Conservation (phyloP, 257 asterid species). For the Ligustrum vulgare region DNA sequence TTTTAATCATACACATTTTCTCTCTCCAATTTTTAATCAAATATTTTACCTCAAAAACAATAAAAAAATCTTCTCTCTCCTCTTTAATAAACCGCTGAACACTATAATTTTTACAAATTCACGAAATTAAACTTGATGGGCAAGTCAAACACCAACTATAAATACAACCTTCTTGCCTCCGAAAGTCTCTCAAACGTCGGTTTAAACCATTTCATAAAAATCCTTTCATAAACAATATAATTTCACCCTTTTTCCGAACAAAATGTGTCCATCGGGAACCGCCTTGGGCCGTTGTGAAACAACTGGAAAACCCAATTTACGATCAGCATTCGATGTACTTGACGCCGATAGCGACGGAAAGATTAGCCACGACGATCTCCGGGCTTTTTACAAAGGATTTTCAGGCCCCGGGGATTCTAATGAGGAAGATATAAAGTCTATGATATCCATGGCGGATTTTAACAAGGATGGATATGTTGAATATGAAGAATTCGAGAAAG, state of each 20-base stretch:
- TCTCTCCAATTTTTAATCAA: too few species aligned
- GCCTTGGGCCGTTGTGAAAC: slow-evolving; percentile 3
- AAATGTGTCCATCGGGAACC: slow-evolving; percentile 78
- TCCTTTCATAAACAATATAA: not conserved
- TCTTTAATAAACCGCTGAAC: too few species aligned
- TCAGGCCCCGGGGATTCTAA: slow-evolving; percentile 12
- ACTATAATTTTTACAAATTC: not conserved
- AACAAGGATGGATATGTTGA: slow-evolving; percentile 76
- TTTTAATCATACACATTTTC: too few species aligned
- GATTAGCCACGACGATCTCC: slow-evolving; percentile 74
- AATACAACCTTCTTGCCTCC: not conserved
- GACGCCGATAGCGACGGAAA: slow-evolving; percentile 84
- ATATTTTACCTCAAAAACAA: too few species aligned
- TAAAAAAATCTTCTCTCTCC: too few species aligned
- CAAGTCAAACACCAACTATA: slow-evolving; percentile 22
- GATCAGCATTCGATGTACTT: slow-evolving; percentile 77
- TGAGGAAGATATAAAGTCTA: slow-evolving; percentile 59
- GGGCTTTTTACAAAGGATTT: slow-evolving; percentile 49
- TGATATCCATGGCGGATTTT: slow-evolving; percentile 67
- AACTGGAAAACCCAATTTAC: slow-evolving; percentile 35
- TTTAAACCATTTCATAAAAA: not conserved
- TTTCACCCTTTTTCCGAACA: not conserved
- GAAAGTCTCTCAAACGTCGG: not conserved
- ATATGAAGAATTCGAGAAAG: slow-evolving; percentile 82
- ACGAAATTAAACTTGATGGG: slow-evolving; percentile 21